phyloP scores from a whole-genome alignment of 2,329 filamentous ascomycete species.

The Diaporthe australafricana region DNA sequence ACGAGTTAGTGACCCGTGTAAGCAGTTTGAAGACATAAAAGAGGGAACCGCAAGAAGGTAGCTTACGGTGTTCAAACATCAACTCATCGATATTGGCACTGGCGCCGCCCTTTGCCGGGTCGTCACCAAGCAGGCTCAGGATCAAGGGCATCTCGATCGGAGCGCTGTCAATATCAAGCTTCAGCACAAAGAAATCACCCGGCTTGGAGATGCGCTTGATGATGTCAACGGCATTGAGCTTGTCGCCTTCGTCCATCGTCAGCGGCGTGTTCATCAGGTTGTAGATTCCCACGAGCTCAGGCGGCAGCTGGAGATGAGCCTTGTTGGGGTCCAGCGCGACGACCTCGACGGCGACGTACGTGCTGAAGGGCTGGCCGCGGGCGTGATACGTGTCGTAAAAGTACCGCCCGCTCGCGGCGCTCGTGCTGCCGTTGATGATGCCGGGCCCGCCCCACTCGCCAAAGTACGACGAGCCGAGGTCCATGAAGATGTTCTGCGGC shows the following conservation, averaged over 20 bases:
- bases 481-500: slow-evolving; percentile 4
- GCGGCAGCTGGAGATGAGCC: neutral
- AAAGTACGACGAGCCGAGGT: slow-evolving; percentile 12
- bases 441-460: neutral
- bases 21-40: neutral
- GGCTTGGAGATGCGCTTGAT: slow-evolving; percentile 5
- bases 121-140: neutral
- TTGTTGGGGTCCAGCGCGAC: neutral
- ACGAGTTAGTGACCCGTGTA: neutral
- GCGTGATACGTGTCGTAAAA: slow-evolving; percentile 1
- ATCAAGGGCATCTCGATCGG: slow-evolving; percentile 10
- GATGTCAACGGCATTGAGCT: neutral
- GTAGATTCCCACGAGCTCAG: neutral
- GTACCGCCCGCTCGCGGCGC: neutral
- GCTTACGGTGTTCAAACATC: slow-evolving; percentile 8
- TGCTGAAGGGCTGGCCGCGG: slow-evolving; percentile 3
- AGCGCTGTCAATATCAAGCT: neutral
- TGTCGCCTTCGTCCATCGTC: slow-evolving; percentile 6
- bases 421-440: neutral
- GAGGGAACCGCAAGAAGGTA: neutral
- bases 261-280: slow-evolving; percentile 5
- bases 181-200: neutral
- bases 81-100: slow-evolving; percentile 4
- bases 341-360: slow-evolving; percentile 2
- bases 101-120: neutral